Base-by-base conservation (phyloP, 805 yeast genomes). In the Groenewaldozyma tartarivorans region DNA sequence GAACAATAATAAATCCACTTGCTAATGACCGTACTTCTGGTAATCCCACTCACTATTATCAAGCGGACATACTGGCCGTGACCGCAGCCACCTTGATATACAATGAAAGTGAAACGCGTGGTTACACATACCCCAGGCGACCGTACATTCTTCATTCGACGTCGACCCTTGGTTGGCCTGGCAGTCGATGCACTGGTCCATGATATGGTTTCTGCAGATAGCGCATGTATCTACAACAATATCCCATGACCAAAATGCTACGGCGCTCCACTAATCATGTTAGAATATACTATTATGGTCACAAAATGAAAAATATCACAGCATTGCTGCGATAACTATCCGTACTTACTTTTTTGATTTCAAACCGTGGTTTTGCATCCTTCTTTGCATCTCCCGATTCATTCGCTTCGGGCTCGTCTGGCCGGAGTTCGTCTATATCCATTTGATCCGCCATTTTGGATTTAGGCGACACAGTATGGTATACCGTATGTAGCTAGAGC, bases 181-280 rank as follows among this genome's bases (percentile, higher is more conserved):
- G 60, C 99, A 92, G 60, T 88, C 97, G 49, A 92, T 65, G 48
- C 98, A 92, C 15, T 92, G 92, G 56, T 92, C 99, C 99, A 92
- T 92, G 51, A 92, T 73, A 63, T 90, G 96, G 62, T 90, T 92
- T 58, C 97, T 75, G 71, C 99, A 92, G 59, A 92, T 92, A 31
- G 99, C 97, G 69, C 99, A 92, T 41, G 85, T 86, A 49, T 94
- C 98, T 41, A 86, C 90, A 27, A 79, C 90, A 46, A 86, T 82
- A 63, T 86, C 95, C 98, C 98, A 92, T 0, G 96, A 86, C 99
- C 99, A 92, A 59, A 92, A 86, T n/a, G 97, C 97, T 37, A 92
- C 98, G 0, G 97, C 97, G 11, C 95, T 87, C 97, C 98, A 90
- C 68, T 60, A 39, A 3, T 18, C n/a, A 22, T 17, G 44, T 18